Base-by-base conservation (phyloP, 805 yeast genomes). In the Candida maris region DNA sequence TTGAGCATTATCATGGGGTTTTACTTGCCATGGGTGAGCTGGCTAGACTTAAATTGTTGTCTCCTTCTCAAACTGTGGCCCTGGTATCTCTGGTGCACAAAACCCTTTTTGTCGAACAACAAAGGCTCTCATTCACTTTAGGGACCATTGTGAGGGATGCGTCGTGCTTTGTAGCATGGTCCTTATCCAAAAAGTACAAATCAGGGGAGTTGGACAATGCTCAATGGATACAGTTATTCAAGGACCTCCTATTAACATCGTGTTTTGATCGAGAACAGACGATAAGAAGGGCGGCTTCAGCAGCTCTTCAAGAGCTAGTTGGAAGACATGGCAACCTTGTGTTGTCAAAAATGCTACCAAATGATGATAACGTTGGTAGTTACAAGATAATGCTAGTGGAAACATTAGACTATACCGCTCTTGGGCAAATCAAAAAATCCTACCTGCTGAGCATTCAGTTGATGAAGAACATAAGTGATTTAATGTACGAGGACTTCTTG, bases 111-210 rank as follows among this genome's bases (percentile, higher is more conserved):
- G 71, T 84, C 34, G 81, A 80, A 38, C 85, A 81, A 43, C 62
- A 66, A 19, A 59, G 71, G 30, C 50, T 77, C 5, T 72, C 78
- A 0, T 62, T 65, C 16, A 62, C 77, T 0, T 55, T 73, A 5
- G 95, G 95, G 0, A 60, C 73, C 2, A 86, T 81, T 46, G 71
- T 91, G 1, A 69, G 95, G 39, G 97, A 89, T 57, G 79, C 96
- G 0, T 77, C 91, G 0, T 84, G 94, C 57, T 89, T 83, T 51
- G 75, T 85, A 0, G 61, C 77, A n/a, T 89, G 97, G 97, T 74
- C 95, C 0, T 36, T 83, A 13, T 68, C 75, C 23, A 69, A 82
- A 45, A 61, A 62, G 52, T 49, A 61, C 38, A 27, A 36, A 28
- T 39, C 44, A 1, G 24, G 34, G 0, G 51, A 50, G 6, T 41